These are phyloP conservation scores for Circinella umbellata DNA, from an alignment of 371 early-diverging fungal genomes.

Conservation along the genomic window DNA sequence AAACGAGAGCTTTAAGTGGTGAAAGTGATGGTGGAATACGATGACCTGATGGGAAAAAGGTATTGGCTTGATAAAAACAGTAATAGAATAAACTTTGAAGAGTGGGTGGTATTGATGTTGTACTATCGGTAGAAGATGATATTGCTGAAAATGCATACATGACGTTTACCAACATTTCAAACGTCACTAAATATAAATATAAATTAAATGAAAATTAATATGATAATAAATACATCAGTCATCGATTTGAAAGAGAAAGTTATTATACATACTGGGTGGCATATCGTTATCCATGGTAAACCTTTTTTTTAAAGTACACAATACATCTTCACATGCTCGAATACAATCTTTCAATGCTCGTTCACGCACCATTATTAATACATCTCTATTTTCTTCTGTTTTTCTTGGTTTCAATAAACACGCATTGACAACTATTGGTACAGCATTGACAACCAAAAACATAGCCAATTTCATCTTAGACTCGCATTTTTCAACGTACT, in stretches of 20 bases:
- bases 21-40: conserved; percentile 11
- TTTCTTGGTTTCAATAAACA: conserved; percentile 6
- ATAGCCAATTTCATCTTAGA: neutral
- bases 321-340: conserved; percentile 4
- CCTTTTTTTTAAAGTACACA: neutral
- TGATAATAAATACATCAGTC: too few relatives aligned
- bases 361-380: conserved; percentile 2
- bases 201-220: neutral
- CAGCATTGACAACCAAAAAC: neutral
- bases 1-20: conserved; percentile 5
- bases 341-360: neutral
- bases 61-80: neutral
- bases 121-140: neutral
- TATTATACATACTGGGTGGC: conserved; percentile 7
- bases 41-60: conserved; percentile 6
- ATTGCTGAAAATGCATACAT: conserved; percentile 8
- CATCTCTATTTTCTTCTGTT: neutral
- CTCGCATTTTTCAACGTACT: neutral
- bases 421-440: neutral
- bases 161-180: conserved; percentile 1
- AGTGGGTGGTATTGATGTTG: neutral
- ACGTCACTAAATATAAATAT: neutral
- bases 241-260: neutral
- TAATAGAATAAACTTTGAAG: neutral
- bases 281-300: neutral